These are phyloP conservation scores for Akanthomyces lecanii DNA, from an alignment of 2,329 filamentous ascomycete species.

Conservation along the genomic window DNA sequence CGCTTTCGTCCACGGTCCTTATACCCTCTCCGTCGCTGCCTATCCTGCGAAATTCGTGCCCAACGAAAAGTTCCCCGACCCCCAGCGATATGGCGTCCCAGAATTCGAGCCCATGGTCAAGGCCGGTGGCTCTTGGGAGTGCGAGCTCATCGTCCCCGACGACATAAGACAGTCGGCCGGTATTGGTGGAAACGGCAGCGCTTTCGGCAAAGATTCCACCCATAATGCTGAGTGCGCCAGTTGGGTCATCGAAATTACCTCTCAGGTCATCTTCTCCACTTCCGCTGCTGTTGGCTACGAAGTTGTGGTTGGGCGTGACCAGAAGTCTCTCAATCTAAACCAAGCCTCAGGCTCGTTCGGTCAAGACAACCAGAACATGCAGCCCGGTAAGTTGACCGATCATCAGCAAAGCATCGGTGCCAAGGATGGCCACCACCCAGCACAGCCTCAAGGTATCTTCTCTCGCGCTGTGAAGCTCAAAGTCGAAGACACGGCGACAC, in stretches of 20 bases:
- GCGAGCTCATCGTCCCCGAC: slow-evolving; percentile 75
- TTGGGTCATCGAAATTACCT: slow-evolving; percentile 89
- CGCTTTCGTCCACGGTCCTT: slow-evolving; percentile 94
- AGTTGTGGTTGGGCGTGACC: slow-evolving; percentile 77
- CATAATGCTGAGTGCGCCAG: slow-evolving; percentile 57
- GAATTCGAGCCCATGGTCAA: slow-evolving; percentile 97
- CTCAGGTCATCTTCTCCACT: slow-evolving; percentile 89
- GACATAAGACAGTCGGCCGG: slow-evolving; percentile 64
- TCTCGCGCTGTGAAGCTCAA: slow-evolving; percentile 73
- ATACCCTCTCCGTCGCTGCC: slow-evolving; percentile 81
- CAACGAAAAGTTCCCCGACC: slow-evolving; percentile 68
- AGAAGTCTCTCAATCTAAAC: slow-evolving; percentile 70
- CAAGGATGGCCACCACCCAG: slow-evolving; percentile 55
- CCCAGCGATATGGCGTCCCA: slow-evolving; percentile 69
- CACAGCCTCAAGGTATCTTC: slow-evolving; percentile 72
- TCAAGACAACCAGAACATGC: slow-evolving; percentile 46
- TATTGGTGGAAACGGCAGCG: slow-evolving; percentile 37
- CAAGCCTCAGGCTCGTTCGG: slow-evolving; percentile 43
- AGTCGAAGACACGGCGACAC: slow-evolving; percentile 79
- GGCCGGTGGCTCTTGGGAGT: slow-evolving; percentile 82
- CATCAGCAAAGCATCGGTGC: slow-evolving; percentile 61
- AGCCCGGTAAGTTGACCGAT: slow-evolving; percentile 71
- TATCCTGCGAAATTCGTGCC: slow-evolving; percentile 82
- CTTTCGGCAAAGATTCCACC: slow-evolving; percentile 41
- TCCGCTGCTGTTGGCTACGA: slow-evolving; percentile 87